Evolutionary conservation across 192 early-diverging fungal species (phyloP).

Genomic region (Dissophora globulifera): DNA sequence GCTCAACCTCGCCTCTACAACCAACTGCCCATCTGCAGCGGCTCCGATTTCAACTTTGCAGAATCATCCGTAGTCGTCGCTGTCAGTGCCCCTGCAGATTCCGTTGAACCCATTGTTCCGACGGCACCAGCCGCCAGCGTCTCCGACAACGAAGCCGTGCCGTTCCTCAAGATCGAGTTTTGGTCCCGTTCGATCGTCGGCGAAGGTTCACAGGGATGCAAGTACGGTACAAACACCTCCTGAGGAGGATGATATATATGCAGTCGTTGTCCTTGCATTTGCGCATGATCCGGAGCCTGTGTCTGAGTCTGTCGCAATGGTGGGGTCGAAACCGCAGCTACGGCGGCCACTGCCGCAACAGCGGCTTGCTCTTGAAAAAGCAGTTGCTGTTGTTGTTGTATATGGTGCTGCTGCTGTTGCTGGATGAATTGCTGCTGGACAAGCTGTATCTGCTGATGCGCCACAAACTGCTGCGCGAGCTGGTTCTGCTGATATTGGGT

Average conservation of each 20-base stretch:
- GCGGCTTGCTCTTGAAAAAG: too few relatives aligned
- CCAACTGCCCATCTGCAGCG: too few relatives aligned
- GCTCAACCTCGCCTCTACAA: too few relatives aligned
- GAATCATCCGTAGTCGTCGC: too few relatives aligned
- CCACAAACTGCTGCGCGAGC: background rate
- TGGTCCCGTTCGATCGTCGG: slow-evolving; percentile 18
- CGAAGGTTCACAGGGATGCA: slow-evolving; percentile 45
- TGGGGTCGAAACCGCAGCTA: too few relatives aligned
- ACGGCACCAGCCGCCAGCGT: too few relatives aligned
- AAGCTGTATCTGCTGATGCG: slow-evolving; percentile 4
- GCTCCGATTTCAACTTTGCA: too few relatives aligned
- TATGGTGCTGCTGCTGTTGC: background rate
- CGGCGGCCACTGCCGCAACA: too few relatives aligned
- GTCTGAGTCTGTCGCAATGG: background rate
- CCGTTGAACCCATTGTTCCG: too few relatives aligned
- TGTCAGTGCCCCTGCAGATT: too few relatives aligned
- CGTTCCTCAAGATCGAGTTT: slow-evolving; percentile 3
- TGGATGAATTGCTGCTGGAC: background rate
- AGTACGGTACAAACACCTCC: slow-evolving; percentile 34
- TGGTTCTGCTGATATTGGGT: slow-evolving; percentile 1
- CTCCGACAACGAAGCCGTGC: too few relatives aligned
- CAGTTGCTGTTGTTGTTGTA: background rate
- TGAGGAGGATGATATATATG: slow-evolving; percentile 19
- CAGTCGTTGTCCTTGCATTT: background rate
- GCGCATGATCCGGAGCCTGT: background rate